phyloP scores from a whole-genome alignment of 2,329 filamentous ascomycete species.

The Colletotrichum chlorophyti region DNA sequence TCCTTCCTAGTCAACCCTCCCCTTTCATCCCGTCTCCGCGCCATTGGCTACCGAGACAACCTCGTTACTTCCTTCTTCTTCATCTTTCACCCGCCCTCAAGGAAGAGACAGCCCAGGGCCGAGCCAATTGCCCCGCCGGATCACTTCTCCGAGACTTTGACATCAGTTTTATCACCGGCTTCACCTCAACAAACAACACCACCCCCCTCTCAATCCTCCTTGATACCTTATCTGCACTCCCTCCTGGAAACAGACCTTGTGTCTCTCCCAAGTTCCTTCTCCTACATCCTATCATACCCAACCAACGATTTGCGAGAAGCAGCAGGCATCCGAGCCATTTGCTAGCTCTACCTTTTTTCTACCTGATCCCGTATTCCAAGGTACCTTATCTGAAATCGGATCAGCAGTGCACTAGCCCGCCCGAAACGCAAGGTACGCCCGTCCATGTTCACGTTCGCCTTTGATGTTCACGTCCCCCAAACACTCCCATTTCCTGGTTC shows the following conservation, averaged over 20 bases:
- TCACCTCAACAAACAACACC: conserved; percentile 5
- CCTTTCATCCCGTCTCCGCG: conserved; percentile 20
- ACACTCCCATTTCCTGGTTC: background rate
- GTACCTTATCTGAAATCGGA: conserved; percentile 28
- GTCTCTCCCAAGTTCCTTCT: conserved; percentile 12
- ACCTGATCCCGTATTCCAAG: conserved; percentile 28
- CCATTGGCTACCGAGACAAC: conserved; percentile 19
- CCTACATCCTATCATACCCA: background rate
- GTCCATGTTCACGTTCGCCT: conserved; percentile 15
- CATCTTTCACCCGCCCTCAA: conserved; percentile 1
- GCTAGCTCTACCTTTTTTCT: conserved; percentile 21
- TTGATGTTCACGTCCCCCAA: conserved; percentile 2
- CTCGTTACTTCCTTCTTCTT: too few relatives aligned
- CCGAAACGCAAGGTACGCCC: conserved; percentile 29
- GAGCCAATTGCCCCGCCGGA: conserved; percentile 18
- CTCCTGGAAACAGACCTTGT: conserved; percentile 14
- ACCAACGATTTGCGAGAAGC: conserved; percentile 12
- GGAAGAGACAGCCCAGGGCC: background rate
- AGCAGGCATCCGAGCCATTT: conserved; percentile 25
- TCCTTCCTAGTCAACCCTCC: background rate
- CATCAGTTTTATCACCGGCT: conserved; percentile 8
- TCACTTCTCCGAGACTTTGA: conserved; percentile 25
- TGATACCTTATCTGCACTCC: conserved; percentile 26
- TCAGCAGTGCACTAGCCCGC: conserved; percentile 27
- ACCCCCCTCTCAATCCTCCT: conserved; percentile 9